Evolutionary conservation across 768 basidiomycete genomes (phyloP).

Genomic region (Calocybe gangraenosa): DNA sequence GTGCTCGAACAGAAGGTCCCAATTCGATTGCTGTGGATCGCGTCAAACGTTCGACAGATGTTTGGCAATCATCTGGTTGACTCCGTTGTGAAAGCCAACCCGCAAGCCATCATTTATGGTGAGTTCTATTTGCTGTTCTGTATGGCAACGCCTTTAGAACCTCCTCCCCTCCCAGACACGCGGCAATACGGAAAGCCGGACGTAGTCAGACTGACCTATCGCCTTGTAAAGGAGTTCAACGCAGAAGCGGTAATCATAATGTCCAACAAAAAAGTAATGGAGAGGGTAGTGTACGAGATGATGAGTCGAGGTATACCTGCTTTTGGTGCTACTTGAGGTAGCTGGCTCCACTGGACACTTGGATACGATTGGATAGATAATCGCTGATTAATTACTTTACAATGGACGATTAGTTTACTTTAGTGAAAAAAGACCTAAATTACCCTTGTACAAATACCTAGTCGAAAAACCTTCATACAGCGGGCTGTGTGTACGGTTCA

Average conservation of each 20-base stretch:
- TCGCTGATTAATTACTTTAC: no score
- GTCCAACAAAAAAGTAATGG: constrained; percentile 53
- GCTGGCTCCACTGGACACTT: not conserved
- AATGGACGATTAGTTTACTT: no score
- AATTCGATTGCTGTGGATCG: constrained; percentile 54
- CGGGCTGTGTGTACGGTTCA: no score
- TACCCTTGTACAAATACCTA: no score
- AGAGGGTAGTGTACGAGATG: constrained; percentile 57
- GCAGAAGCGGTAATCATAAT: constrained; percentile 56
- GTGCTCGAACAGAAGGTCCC: constrained; percentile 49
- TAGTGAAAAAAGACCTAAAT: no score
- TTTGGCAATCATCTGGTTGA: constrained; percentile 60
- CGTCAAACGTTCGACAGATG: constrained; percentile 57
- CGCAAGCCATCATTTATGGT: constrained; percentile 58
- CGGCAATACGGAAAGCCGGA: constrained; percentile 43
- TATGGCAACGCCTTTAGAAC: not conserved
- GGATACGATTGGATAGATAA: no score
- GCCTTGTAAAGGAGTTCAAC: constrained; percentile 42
- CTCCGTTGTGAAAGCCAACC: constrained; percentile 44
- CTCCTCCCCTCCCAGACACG: constrained; percentile 35
- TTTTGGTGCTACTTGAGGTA: constrained; percentile 53
- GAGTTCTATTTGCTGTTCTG: constrained; percentile 11
- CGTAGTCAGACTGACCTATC: constrained; percentile 43
- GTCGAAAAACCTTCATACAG: no score
- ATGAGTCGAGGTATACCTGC: constrained; percentile 58